Evolutionary conservation across 345 rosid species (phyloP), one percentile per base, ranked within the genome.

Genomic region (Erodium maritimum): DNA sequence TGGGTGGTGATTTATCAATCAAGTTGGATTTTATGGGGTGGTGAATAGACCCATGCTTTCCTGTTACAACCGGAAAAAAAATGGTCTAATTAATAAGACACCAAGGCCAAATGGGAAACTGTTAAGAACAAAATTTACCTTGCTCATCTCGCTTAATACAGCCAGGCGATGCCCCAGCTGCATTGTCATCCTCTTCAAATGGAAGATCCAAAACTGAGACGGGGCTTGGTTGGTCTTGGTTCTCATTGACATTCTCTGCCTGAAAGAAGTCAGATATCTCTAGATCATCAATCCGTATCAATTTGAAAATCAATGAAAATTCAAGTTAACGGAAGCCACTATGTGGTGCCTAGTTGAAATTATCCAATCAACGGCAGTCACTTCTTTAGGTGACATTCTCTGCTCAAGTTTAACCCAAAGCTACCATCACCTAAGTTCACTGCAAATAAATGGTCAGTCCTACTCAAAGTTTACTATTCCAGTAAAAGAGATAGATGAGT

Each of bases 1-100:
- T 86, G 52, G 74, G 83, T n/a, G 95, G 88, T 34, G 90, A 82
- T 62, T 84, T 86, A 68, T 74, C 81, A 17, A 81, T 53, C 67
- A 79, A 78, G 57, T 73, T 81, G 60, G 77, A 69, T 59, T 45
- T 74, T 19, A 46, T 58, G 37, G 73, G 58, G 55, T 73, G 58
- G 55, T 54, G 42, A 12, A 18, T 21, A 5, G 67, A 66, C 58
- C 66, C 66, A 57, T 74, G 83, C 60, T 54, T 63, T 54, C 70
- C 75, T 81, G 77, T 65, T 62, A 29, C 22, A 21, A 0, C 24
- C 17, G 45, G 19, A 22, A 17, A 46, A 56, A 34, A 17, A n/a
- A 3, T 29, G 16, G 10, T 3, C 17, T 59, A 66, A 19, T 5
- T 21, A 29, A 54, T 46, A 6, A 19, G 2, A 52, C 29, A 24